Evolutionary conservation across 73 alveolate genomes (phyloP).

Genomic region (Tetrahymena thermophila): DNA sequence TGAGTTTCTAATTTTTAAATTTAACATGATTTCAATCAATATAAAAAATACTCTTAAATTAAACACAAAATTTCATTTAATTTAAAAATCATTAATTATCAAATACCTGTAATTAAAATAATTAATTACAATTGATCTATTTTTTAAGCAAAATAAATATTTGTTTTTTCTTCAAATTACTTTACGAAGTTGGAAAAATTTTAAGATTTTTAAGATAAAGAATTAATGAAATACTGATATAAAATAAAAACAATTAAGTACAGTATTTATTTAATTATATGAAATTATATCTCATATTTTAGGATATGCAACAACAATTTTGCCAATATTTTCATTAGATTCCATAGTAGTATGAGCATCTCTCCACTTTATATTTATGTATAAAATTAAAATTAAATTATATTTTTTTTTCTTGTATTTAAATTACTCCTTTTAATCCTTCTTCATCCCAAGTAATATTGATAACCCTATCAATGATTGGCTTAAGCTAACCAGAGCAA

Average conservation of each 20-base stretch:
- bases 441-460: neutral
- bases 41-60: neutral
- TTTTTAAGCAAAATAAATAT: too few species aligned
- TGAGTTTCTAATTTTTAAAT: neutral
- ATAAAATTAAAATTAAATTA: neutral
- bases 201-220: too few species aligned
- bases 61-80: too few species aligned
- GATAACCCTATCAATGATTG: conserved; percentile 30
- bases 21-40: neutral
- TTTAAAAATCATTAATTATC: too few species aligned
- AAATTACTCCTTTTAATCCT: neutral
- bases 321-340: conserved; percentile 39
- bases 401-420: neutral
- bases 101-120: too few species aligned
- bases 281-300: neutral
- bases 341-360: conserved; percentile 51
- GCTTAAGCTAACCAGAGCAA: conserved; percentile 29
- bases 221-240: too few species aligned
- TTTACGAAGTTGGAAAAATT: too few species aligned
- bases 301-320: conserved; percentile 18
- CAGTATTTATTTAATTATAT: neutral
- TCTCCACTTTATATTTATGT: neutral
- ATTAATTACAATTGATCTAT: too few species aligned
- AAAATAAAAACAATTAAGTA: too few species aligned
- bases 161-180: too few species aligned